These are phyloP conservation scores for Aspergillus pseudonomiae DNA, from an alignment of 2,329 filamentous ascomycete species.

Conservation along the genomic window DNA sequence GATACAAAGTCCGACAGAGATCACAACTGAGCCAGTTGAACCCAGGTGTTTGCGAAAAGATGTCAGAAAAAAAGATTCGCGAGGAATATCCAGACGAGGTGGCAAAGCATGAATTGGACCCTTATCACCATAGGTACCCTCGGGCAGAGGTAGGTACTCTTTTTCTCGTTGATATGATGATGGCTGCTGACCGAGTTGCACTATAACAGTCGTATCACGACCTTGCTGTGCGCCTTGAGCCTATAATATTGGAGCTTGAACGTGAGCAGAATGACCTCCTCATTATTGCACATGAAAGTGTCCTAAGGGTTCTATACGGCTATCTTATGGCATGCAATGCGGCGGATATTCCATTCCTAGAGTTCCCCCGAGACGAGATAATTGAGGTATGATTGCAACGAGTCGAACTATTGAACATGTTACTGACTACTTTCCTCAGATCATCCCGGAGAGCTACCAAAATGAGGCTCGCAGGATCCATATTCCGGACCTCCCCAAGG, in stretches of 20 bases:
- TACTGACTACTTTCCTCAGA: slow-evolving; percentile 51
- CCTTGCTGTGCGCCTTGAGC: slow-evolving; percentile 94
- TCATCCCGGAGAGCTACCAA: slow-evolving; percentile 95
- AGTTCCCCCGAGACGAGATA: slow-evolving; percentile 94
- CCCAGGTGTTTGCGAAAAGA: slow-evolving; percentile 91
- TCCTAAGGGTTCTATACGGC: slow-evolving; percentile 93
- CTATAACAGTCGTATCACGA: slow-evolving; percentile 85
- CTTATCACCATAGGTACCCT: slow-evolving; percentile 95
- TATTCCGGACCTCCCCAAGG: slow-evolving; percentile 69
- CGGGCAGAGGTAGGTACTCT: slow-evolving; percentile 73
- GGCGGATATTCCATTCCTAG: slow-evolving; percentile 86
- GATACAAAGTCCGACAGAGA: slow-evolving; percentile 85
- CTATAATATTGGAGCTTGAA: slow-evolving; percentile 95
- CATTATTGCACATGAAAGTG: slow-evolving; percentile 96
- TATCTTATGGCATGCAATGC: slow-evolving; percentile 99
- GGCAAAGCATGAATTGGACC: slow-evolving; percentile 87
- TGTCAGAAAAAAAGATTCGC: slow-evolving; percentile 81
- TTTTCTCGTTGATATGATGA: not conserved
- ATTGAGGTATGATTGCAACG: slow-evolving; percentile 68
- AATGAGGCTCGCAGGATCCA: slow-evolving; percentile 91
- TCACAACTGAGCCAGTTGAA: slow-evolving; percentile 98
- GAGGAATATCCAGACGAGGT: slow-evolving; percentile 87
- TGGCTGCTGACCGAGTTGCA: not conserved
- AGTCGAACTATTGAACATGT: slow-evolving; percentile 3
- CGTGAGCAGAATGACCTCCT: slow-evolving; percentile 96